Percentiles rank a stretch among this genome's conserved stretches.
Conservation (phyloP, 208 protist genomes). For the Leishmania arabica region DNA sequence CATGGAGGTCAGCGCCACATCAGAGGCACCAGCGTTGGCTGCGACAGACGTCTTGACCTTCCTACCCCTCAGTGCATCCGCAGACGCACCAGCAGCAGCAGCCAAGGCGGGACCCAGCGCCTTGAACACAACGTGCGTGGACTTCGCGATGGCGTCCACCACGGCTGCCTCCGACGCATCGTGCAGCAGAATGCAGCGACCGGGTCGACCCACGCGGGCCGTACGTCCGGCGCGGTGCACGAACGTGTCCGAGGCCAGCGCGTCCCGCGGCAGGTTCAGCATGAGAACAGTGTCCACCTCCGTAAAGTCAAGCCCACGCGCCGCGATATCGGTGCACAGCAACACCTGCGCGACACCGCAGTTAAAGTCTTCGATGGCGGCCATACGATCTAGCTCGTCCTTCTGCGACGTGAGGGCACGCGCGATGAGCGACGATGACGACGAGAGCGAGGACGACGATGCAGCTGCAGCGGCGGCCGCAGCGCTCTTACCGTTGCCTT, state of each 20-base stretch:
- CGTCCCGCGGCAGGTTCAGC: conserved; percentile 90
- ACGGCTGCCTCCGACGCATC: conserved; percentile 43
- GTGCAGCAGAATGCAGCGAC: conserved; percentile 91
- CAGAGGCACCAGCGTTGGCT: background rate
- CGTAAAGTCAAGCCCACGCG: conserved; percentile 95
- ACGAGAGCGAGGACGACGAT: background rate
- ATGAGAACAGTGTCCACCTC: conserved; percentile 96
- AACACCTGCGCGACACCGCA: conserved; percentile 71
- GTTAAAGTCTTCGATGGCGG: conserved; percentile 88
- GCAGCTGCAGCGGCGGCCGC: background rate
- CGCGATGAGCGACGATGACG: conserved; percentile 33
- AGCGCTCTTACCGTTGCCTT: conserved; percentile 21
- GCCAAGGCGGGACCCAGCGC: conserved; percentile 29
- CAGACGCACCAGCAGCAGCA: conserved; percentile 4
- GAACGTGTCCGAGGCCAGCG: conserved; percentile 92
- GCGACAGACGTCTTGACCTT: background rate
- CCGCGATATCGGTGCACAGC: conserved; percentile 95
- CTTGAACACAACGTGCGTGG: conserved; percentile 70
- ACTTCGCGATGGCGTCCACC: conserved; percentile 64
- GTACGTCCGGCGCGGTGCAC: conserved; percentile 97
- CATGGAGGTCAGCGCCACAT: conserved; percentile 24
- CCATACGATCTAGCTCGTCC: conserved; percentile 75
- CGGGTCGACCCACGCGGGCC: conserved; percentile 87
- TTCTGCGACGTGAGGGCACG: conserved; percentile 50
- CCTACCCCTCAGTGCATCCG: conserved; percentile 9